Evolutionary conservation across 31 red algal species (phyloP), one percentile per base, ranked within the genome.

Genomic region (Asparagopsis taxiformis): DNA sequence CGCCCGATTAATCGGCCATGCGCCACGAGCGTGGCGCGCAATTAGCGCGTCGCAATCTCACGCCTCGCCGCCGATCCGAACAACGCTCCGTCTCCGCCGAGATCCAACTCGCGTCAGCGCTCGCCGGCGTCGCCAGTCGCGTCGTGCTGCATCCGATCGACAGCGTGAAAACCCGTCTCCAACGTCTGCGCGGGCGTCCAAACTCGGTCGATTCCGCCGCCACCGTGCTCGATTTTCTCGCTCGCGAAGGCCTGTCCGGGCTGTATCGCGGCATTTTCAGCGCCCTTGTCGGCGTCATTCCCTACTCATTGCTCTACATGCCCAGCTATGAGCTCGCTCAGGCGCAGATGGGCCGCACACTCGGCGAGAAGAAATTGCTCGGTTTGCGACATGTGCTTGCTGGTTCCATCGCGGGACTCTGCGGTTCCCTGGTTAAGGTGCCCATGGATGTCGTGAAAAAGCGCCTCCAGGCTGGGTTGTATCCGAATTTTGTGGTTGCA

Each of bases 401-500:
- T 3, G 89, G 77, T 22, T 78, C 89, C 1, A 48, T 74, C 51
- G 89, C 89, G 19, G 89, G 89, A 48, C 56, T 93, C 25, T 73
- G 64, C 46, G 89, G 77, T 56, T 85, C 79, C 13, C 39, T 93
- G 11, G 89, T 93, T 1, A 82, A 83, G 38, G 74, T 79, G 3
- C 89, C 89, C 1, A 51, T 93, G 7, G 89, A 93, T 41, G 68
- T 77, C 30, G 72, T 83, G 25, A 93, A 93, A 52, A 93, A 93
- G 52, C 80, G 89, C 10, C 41, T 86, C 28, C 89, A 93, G 51
- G 79, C 77, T 24, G 89, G 89, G 8, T 48, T 83, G 0, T 85
- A 93, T 59, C 67, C 74, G 17, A 62, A 72, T 25, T 26, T 86
- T 26, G 30, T 51, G n/a, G 62, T 62, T 10, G 78, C 89, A 28